phyloP scores from a whole-genome alignment of 2,329 filamentous ascomycete genomes.

The Ceratocystis eucalypticola region DNA sequence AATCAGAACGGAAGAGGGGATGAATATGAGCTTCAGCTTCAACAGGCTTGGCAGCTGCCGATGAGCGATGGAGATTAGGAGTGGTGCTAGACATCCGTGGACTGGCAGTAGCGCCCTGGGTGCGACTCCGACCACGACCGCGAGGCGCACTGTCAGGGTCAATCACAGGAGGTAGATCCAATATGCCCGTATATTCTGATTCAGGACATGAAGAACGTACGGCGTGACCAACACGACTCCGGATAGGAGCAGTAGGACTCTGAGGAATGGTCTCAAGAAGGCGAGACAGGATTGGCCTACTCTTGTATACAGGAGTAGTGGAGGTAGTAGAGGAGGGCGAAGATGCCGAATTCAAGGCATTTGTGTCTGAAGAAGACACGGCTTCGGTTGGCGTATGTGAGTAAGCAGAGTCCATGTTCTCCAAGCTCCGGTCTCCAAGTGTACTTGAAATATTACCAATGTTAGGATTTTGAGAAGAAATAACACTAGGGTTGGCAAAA shows the following conservation, averaged over 20 bases:
- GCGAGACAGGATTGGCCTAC: conserved; percentile 15
- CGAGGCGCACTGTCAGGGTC: conserved; percentile 14
- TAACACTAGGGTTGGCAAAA: background rate
- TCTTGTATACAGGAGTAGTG: conserved; percentile 9
- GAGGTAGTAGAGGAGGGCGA: conserved; percentile 5
- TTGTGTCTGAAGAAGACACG: conserved; percentile 12
- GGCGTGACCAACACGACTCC: background rate
- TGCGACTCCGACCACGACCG: conserved; percentile 15
- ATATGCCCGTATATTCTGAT: conserved; percentile 1
- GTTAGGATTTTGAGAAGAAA: background rate
- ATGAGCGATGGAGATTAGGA: conserved; percentile 7
- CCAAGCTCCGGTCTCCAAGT: conserved; percentile 11
- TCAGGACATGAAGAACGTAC: background rate
- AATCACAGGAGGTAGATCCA: conserved; percentile 15
- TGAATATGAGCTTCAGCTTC: conserved; percentile 61
- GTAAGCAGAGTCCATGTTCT: background rate
- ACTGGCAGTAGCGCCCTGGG: conserved; percentile 13
- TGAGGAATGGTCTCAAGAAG: conserved; percentile 19
- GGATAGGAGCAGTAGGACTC: conserved; percentile 15
- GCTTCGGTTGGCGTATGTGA: conserved; percentile 8
- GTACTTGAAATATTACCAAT: conserved; percentile 11
- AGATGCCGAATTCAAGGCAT: background rate
- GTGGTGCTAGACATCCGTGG: conserved; percentile 1
- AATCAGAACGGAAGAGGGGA: conserved; percentile 62
- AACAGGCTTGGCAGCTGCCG: conserved; percentile 26